These are phyloP conservation scores for Cicer arietinum DNA, from an alignment of 306 rosid species.

Conservation along the genomic window DNA sequence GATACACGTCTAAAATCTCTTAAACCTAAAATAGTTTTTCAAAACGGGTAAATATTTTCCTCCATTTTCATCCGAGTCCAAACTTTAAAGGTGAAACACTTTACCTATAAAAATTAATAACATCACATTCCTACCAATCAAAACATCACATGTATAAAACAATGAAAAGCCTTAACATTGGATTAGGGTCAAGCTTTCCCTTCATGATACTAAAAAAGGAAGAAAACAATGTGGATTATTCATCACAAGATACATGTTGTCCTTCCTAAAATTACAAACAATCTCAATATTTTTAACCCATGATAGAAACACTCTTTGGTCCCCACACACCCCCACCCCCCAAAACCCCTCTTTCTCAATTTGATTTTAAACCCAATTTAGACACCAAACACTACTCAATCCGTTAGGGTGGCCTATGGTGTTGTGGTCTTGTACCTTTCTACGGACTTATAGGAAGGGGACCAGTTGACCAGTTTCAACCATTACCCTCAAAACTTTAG, in stretches of 20 bases:
- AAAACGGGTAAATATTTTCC: neutral
- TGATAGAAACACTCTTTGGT: slow-evolving; percentile 37
- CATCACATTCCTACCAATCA: slow-evolving; percentile 30
- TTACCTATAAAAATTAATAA: neutral
- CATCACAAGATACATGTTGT: slow-evolving; percentile 29
- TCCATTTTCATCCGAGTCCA: slow-evolving; percentile 24
- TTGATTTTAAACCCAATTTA: slow-evolving; percentile 6
- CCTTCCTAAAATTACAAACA: slow-evolving; percentile 37
- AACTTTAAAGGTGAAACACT: slow-evolving; percentile 13
- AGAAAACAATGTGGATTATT: slow-evolving; percentile 25
- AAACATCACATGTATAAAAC: slow-evolving; percentile 8
- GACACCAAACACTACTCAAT: slow-evolving; percentile 27
- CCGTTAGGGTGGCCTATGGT: slow-evolving; percentile 30
- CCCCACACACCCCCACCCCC: slow-evolving; percentile 22
- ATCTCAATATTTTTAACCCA: slow-evolving; percentile 22
- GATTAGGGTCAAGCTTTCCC: slow-evolving; percentile 10
- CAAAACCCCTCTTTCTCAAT: neutral
- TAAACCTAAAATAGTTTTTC: too few species aligned
- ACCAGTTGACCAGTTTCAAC: slow-evolving; percentile 52
- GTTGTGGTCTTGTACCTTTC: slow-evolving; percentile 30
- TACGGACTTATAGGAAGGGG: slow-evolving; percentile 40
- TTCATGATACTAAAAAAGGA: slow-evolving; percentile 1
- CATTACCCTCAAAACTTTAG: slow-evolving; percentile 26
- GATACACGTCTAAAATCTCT: too few species aligned
- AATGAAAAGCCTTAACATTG: neutral